These are phyloP conservation scores for Zygoascus hellenicus DNA, from an alignment of 1,139 yeast species.

Conservation along the genomic window DNA sequence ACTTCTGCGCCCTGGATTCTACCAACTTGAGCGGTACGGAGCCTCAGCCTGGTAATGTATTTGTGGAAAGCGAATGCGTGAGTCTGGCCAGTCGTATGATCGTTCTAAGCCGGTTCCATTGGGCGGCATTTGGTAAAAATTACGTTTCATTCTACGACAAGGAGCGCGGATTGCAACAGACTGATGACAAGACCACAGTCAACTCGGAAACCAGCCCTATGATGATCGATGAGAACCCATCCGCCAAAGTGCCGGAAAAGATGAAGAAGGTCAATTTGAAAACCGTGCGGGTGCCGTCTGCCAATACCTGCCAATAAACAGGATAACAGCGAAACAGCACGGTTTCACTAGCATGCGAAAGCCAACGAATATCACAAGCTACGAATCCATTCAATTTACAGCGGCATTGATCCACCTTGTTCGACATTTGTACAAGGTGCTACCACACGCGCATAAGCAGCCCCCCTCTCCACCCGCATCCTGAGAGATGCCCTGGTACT, in stretches of 20 bases:
- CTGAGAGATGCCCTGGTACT: too few relatives aligned
- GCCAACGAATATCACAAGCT: too few relatives aligned
- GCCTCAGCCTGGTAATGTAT: slow-evolving; percentile 2
- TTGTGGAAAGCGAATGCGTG: slow-evolving; percentile 40
- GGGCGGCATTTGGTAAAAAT: slow-evolving; percentile 58
- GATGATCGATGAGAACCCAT: slow-evolving; percentile 6
- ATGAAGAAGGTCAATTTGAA: not conserved
- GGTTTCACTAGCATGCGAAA: too few relatives aligned
- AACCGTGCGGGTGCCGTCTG: not conserved
- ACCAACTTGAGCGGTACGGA: slow-evolving; percentile 10
- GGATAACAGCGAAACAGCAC: too few relatives aligned
- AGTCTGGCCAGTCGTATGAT: slow-evolving; percentile 49
- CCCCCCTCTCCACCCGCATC: too few relatives aligned
- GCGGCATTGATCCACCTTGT: too few relatives aligned
- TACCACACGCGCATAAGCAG: too few relatives aligned
- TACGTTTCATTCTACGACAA: slow-evolving; percentile 23
- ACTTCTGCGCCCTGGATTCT: slow-evolving; percentile 22
- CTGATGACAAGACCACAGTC: not conserved
- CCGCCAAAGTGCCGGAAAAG: not conserved
- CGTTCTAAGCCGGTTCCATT: slow-evolving; percentile 61
- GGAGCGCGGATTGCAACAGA: not conserved
- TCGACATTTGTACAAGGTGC: too few relatives aligned
- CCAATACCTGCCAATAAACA: slow-evolving; percentile 2
- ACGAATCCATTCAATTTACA: too few relatives aligned
- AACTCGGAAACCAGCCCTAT: slow-evolving; percentile 1